Base-by-base conservation (phyloP, 768 basidiomycete species). In the Amanita polypyramis region DNA sequence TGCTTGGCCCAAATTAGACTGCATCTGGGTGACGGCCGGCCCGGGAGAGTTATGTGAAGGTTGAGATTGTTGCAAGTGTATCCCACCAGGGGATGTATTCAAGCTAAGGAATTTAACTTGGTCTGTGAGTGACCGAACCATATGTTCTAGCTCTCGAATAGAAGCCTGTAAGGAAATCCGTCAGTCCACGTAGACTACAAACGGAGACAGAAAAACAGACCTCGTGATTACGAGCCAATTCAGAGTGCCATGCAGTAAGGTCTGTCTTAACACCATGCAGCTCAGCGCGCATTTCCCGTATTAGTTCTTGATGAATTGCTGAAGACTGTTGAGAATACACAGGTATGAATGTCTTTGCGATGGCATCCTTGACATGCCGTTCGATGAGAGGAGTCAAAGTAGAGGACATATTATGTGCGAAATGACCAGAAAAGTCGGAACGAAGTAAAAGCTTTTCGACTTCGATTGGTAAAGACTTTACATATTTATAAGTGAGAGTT, bases 91-190 rank as follows among this genome's bases (percentile, higher is more conserved):
- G 40, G 47, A 58, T 11, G 72, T 56, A 53, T 80, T 86, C 64
- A 82, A 66, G 55, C 70, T 79, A 51, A 88, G 64, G 66, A 80
- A 86, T 60, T 88, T 90, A 57, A 92, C 78, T 60, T 92, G 89
- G 43, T 92, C 89, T 25, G 83, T 74, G 47, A 92, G 68, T 19
- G 76, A 56, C 45, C 86, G 73, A 47, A 92, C 81, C 5, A 78
- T 79, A 55, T 81, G 82, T 62, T 91, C 89, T 49, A 92, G 73
- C 35, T 91, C 87, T 51, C 86, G 76, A 49, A 92, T 85, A 20
- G 83, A 68, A 23, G 77, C 69, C 88, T 90, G 50, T 11, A 55
- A 40, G 27, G 27, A 12, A 51, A 17, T 19, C 37, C 4, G 45
- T 46, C 23, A 23, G 15, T 15, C n/a, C 9, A 2, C 20, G 8